Percentiles rank a stretch among this genome's conserved stretches.
phyloP scores from a whole-genome alignment of 129 eudicot species.

The Pseudognaphalium luteoalbum region DNA sequence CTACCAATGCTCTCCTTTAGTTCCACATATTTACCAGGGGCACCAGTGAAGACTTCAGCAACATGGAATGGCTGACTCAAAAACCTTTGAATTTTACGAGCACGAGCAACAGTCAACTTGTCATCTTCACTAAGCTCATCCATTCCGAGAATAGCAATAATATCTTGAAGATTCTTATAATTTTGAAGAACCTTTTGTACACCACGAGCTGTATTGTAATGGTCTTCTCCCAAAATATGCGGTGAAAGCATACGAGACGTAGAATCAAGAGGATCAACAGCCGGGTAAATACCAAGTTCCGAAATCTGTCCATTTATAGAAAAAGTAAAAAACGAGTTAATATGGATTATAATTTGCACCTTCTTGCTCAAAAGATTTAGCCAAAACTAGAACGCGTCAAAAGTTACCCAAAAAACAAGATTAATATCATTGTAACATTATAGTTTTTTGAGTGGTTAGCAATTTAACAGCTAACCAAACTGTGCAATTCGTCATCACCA shows the following conservation, averaged over 20 bases:
- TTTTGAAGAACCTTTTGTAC: conserved; percentile 94
- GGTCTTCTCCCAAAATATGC: conserved; percentile 91
- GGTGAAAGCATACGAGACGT: conserved; percentile 94
- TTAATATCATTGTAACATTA: too few relatives aligned
- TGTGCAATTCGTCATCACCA: neutral
- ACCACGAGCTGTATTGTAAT: conserved; percentile 98
- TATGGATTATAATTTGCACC: too few relatives aligned
- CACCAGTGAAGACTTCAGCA: conserved; percentile 96
- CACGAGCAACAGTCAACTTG: conserved; percentile 67
- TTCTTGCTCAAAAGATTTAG: neutral
- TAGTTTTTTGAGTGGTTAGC: neutral
- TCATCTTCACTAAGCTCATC: conserved; percentile 21
- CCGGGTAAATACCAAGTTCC: conserved; percentile 70
- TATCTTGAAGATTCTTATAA: conserved; percentile 98
- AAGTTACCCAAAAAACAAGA: neutral
- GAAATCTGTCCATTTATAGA: neutral
- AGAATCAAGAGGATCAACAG: conserved; percentile 73
- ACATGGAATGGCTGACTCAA: conserved; percentile 95
- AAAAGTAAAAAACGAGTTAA: too few relatives aligned
- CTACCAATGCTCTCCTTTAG: conserved; percentile 85
- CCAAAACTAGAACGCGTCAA: too few relatives aligned
- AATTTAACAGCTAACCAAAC: neutral
- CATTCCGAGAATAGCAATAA: conserved; percentile 85
- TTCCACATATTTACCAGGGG: conserved; percentile 89
- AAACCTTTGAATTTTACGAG: conserved; percentile 87